Base-by-base conservation (phyloP, 345 rosid species). In the Salix purpurea region DNA sequence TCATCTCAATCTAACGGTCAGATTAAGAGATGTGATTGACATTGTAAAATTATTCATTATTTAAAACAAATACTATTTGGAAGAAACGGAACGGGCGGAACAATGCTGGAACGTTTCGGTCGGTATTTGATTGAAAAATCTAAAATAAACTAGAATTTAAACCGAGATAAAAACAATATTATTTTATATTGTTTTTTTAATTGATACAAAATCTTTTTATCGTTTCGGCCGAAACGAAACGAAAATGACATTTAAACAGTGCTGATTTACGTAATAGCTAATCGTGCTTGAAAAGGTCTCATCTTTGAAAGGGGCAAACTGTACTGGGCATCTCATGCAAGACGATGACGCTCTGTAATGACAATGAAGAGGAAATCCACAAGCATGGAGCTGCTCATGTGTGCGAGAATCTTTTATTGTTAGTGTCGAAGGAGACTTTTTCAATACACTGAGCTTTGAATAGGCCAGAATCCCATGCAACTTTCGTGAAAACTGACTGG, bases 381-480 rank as follows among this genome's bases (percentile, higher is more conserved):
- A 36, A 19, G 23, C 66, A 61, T 23, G 28, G 66, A 28, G 32
- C 24, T 67, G 12, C 67, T 26, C 30, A 21, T 19, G 12, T 21
- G 4, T 19, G 30, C 5, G 32, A 68, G 77, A 74, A 74, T 74
- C 77, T 74, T 74, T 74, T 74, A 21, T 28, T 67, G 76, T 73
- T 62, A 72, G 15, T 4, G 70, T 67, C 19, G 70, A 34, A 67
- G 70, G 44, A 67, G 46, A 62, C 58, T 21, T 52, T 24, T 62
- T 62, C 66, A 62, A 37, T 30, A 30, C 10, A 13, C 18, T 8
- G 75, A 23, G 67, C 61, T 74, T 66, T 74, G 77, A 74, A 74
- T 34, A 74, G 71, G 77, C 18, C 77, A 74, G 14, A 73, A 13
- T 13, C 30, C 19, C 70, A 74, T 74, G 77, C 70, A 65, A 65